Evolutionary conservation across 2,329 filamentous ascomycete genomes (phyloP).

Genomic region (Aspergillus cejpii): DNA sequence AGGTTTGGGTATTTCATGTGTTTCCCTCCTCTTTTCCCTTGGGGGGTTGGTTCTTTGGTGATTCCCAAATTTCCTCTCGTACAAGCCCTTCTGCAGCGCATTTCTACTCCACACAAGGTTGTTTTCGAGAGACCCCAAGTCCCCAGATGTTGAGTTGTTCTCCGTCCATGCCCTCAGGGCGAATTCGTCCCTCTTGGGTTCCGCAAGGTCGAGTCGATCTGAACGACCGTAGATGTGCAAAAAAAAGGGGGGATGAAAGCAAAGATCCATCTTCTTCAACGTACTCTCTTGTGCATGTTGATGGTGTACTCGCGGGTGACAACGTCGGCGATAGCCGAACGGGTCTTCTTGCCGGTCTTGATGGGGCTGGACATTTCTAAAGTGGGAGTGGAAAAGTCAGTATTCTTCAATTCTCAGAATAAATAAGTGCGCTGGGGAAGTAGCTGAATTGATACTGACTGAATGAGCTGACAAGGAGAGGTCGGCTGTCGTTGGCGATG

Average conservation of each 20-base stretch:
- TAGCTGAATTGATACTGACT: conserved; percentile 26
- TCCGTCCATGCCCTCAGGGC: conserved; percentile 28
- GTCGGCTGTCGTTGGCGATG: conserved; percentile 36
- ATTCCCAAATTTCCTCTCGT: not conserved
- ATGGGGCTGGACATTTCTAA: conserved; percentile 59
- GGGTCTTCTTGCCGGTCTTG: conserved; percentile 64
- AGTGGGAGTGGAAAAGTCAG: conserved; percentile 13
- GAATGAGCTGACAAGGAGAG: conserved; percentile 25
- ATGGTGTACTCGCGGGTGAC: conserved; percentile 99
- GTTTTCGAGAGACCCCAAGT: not conserved
- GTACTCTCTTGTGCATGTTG: conserved; percentile 99
- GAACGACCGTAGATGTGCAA: conserved; percentile 7
- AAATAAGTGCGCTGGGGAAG: not conserved
- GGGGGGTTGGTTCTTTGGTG: not conserved
- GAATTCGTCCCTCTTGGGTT: conserved; percentile 10
- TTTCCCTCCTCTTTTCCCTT: conserved; percentile 7
- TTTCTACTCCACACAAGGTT: not conserved
- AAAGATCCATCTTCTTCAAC: conserved; percentile 41
- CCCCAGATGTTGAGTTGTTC: conserved; percentile 18
- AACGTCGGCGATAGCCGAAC: conserved; percentile 97
- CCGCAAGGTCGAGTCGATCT: conserved; percentile 11
- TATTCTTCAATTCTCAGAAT: not conserved
- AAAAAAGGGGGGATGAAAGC: conserved; percentile 9
- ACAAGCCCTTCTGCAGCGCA: not conserved
- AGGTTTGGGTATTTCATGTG: no score